A percentile compares a stretch with the other conserved stretches of the same genome.
Evolutionary conservation across 768 basidiomycete genomes (phyloP).

Genomic region (Rhodotorula taiwanensis): DNA sequence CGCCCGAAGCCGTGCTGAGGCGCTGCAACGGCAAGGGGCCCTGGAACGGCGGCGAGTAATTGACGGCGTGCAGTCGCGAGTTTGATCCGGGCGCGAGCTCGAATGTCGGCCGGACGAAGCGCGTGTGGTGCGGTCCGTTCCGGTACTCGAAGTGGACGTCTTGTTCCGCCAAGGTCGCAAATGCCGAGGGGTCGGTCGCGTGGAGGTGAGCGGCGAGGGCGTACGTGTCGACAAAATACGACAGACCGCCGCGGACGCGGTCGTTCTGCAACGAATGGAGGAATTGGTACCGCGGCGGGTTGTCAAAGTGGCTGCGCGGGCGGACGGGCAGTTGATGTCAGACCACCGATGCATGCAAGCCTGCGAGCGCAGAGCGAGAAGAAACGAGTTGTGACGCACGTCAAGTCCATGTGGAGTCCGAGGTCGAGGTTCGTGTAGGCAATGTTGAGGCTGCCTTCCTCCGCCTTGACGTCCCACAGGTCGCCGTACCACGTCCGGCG

Average conservation of each 20-base stretch:
- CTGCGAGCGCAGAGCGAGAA: conserved; percentile 4
- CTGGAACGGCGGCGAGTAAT: conserved; percentile 94
- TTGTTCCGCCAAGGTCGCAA: conserved; percentile 55
- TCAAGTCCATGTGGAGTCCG: conserved; percentile 83
- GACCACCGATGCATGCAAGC: neutral
- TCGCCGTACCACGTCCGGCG: conserved; percentile 83
- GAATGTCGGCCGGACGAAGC: conserved; percentile 66
- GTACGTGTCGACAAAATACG: conserved; percentile 77
- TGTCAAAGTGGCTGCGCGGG: conserved; percentile 67
- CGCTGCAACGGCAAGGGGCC: conserved; percentile 61
- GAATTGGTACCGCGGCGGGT: conserved; percentile 85
- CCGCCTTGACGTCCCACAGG: conserved; percentile 56
- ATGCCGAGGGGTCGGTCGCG: conserved; percentile 51
- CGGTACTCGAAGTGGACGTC: conserved; percentile 84
- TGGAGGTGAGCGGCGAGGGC: conserved; percentile 57
- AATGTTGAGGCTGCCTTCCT: conserved; percentile 71
- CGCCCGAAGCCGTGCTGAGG: conserved; percentile 46
- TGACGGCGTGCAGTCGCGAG: conserved; percentile 58
- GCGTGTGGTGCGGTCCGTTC: conserved; percentile 79
- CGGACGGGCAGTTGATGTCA: neutral
- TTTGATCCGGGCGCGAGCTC: conserved; percentile 48
- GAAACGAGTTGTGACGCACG: conserved; percentile 55
- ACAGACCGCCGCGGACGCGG: conserved; percentile 66
- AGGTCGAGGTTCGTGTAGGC: conserved; percentile 88
- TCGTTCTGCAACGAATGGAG: conserved; percentile 73